Conservation (phyloP, 2,329 filamentous ascomycete species). For the Thyridium curvatum region DNA sequence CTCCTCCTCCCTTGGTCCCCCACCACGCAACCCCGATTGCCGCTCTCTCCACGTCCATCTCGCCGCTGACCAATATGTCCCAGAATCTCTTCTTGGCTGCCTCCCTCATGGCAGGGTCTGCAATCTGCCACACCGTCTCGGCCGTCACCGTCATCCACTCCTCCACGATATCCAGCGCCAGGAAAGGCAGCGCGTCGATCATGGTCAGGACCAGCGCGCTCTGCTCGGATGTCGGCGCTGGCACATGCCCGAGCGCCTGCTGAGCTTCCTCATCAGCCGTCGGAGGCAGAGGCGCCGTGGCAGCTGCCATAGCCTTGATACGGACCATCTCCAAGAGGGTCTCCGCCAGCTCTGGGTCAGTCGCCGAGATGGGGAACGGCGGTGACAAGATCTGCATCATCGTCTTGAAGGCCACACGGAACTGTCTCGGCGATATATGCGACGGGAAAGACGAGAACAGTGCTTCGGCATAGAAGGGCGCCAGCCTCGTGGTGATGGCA, state of each 20-base stretch:
- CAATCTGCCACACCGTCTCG: slow-evolving; percentile 57
- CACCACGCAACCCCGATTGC: slow-evolving; percentile 81
- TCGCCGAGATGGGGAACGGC: slow-evolving; percentile 66
- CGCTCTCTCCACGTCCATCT: slow-evolving; percentile 83
- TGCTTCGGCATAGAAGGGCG: slow-evolving; percentile 78
- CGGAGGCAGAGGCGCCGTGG: slow-evolving; percentile 33
- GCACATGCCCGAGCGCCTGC: slow-evolving; percentile 15
- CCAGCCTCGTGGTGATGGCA: slow-evolving; percentile 60
- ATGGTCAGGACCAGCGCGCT: slow-evolving; percentile 70
- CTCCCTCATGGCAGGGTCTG: slow-evolving; percentile 55
- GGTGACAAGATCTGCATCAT: slow-evolving; percentile 76
- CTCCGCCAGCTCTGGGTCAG: slow-evolving; percentile 72
- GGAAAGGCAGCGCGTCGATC: slow-evolving; percentile 70
- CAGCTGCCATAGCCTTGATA: slow-evolving; percentile 53
- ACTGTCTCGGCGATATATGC: slow-evolving; percentile 76
- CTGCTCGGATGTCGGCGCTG: slow-evolving; percentile 62
- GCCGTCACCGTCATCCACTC: slow-evolving; percentile 76
- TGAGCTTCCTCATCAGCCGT: slow-evolving; percentile 28
- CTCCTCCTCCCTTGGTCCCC: slow-evolving; percentile 55
- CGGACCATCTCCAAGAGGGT: slow-evolving; percentile 73
- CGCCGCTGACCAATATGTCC: slow-evolving; percentile 71
- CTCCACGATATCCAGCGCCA: slow-evolving; percentile 63
- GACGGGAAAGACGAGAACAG: slow-evolving; percentile 74
- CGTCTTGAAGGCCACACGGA: slow-evolving; percentile 81
- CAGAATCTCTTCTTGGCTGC: slow-evolving; percentile 67